Evolutionary conservation across 2,329 filamentous ascomycete species (phyloP).

Genomic region (Calonectria multiphialidica): DNA sequence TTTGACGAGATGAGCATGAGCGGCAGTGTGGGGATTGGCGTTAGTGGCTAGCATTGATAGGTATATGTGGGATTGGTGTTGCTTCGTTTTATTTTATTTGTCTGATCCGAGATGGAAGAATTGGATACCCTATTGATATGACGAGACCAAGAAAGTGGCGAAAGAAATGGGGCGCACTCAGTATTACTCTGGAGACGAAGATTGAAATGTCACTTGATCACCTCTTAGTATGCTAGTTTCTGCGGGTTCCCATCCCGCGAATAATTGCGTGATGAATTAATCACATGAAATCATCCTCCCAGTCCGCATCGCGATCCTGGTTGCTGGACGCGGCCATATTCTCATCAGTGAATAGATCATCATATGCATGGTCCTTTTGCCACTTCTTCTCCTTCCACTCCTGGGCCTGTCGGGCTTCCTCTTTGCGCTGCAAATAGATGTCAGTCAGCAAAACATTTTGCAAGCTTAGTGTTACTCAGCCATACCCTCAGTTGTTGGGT

Average conservation of each 20-base stretch:
- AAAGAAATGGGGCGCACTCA: background rate
- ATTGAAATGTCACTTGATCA: background rate
- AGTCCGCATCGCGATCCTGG: constrained; percentile 82
- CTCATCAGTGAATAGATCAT: constrained; percentile 89
- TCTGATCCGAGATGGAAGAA: background rate
- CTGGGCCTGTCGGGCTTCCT: constrained; percentile 78
- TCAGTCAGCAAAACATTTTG: background rate
- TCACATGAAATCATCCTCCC: constrained; percentile 95
- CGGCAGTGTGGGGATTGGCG: constrained; percentile 46
- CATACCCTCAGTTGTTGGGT: constrained; percentile 71
- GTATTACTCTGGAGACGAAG: background rate
- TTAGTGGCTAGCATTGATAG: constrained; percentile 37
- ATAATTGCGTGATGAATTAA: background rate
- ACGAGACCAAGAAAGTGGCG: background rate
- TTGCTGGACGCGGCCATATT: constrained; percentile 84
- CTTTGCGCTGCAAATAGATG: constrained; percentile 70
- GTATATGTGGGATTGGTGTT: background rate
- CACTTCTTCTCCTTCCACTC: constrained; percentile 91
- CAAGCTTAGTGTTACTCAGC: background rate
- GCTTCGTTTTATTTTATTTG: background rate
- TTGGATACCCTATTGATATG: constrained; percentile 15
- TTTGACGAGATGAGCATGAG: constrained; percentile 50
- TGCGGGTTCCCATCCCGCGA: background rate
- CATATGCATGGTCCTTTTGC: constrained; percentile 98
- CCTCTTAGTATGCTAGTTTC: background rate